Evolutionary conservation across 2,329 filamentous ascomycete genomes (phyloP), one percentile per base, ranked within the genome.

Genomic region (Endoconidiophora laricicola): DNA sequence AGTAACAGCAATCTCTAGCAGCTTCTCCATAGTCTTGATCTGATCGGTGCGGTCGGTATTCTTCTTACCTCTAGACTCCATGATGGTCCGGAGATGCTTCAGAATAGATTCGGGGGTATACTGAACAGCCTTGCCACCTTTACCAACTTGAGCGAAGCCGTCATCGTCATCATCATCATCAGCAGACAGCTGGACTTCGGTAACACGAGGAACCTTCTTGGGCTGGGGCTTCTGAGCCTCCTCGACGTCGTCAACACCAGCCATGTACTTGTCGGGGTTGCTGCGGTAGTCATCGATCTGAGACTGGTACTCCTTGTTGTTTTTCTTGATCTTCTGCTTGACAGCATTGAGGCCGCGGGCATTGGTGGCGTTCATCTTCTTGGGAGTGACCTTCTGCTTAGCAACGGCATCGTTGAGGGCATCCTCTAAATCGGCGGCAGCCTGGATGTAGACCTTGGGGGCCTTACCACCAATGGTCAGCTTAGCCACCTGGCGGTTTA

Each of bases 331-430:
- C 70, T 88, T 88, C 67, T 98, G 91, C 71, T 95, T 94, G 62
- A 96, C 85, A 55, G 88, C 86, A 66, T 96, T 98, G 61, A 98
- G 77, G 61, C 88, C 87, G 68, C 87, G 86, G 57, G 87, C 83
- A 63, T 90, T 93, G 62, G 82, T 91, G 55, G 88, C 87, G 70
- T 94, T 98, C 88, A 96, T 94, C 76, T 95, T 96, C 79, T 95
- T 95, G 56, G 82, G 79, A 2, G 85, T 84, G 58, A 93, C 84
- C 73, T 98, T 98, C 64, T 94, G 86, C 76, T 95, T 95, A 60
- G 87, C 79, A 57, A 94, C 77, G 22, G 88, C 81, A 72, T 98
- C 93, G 63, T 88, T 88, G 74, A 95, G 84, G 63, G 83, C 79
- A 60, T 94, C 88, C 69, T 98, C 91, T 56, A 98, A 74, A 63